Conservation (phyloP, 371 early-diverging fungal species). For the Mucor indicus region DNA sequence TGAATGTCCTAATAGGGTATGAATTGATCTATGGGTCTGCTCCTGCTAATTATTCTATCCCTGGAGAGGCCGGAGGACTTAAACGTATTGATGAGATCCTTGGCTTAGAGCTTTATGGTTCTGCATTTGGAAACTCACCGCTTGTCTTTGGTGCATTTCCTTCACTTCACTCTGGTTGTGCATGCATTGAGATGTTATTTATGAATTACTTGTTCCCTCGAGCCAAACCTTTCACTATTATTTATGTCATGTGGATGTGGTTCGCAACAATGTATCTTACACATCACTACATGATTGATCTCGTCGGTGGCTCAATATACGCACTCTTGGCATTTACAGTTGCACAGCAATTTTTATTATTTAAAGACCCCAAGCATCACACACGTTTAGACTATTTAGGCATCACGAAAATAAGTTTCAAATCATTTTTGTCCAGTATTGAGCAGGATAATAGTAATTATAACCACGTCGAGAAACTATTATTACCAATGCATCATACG, state of each 20-base stretch:
- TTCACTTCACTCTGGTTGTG: slow-evolving; percentile 72
- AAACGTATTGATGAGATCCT: slow-evolving; percentile 69
- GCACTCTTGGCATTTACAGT: slow-evolving; percentile 55
- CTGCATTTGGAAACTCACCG: slow-evolving; percentile 70
- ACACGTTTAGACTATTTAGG: slow-evolving; percentile 42
- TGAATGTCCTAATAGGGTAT: slow-evolving; percentile 49
- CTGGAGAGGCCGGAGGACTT: slow-evolving; percentile 71
- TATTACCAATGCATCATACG: neutral
- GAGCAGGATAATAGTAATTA: slow-evolving; percentile 20
- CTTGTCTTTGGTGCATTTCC: slow-evolving; percentile 78
- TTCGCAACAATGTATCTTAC: slow-evolving; percentile 76
- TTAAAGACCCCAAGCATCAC: slow-evolving; percentile 9
- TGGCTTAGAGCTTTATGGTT: slow-evolving; percentile 60
- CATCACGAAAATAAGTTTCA: slow-evolving; percentile 19
- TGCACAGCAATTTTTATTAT: slow-evolving; percentile 32
- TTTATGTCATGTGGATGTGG: slow-evolving; percentile 72
- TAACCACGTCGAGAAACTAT: slow-evolving; percentile 2
- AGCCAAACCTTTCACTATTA: slow-evolving; percentile 41
- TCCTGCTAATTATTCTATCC: slow-evolving; percentile 68
- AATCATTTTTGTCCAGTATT: slow-evolving; percentile 23
- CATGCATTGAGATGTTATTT: slow-evolving; percentile 65
- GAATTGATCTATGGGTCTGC: slow-evolving; percentile 55
- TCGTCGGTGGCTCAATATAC: slow-evolving; percentile 70
- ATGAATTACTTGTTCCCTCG: slow-evolving; percentile 48
- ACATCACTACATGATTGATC: slow-evolving; percentile 74